These are phyloP conservation scores for Anisodus tanguticus DNA, from an alignment of 257 asterid species.

Conservation along the genomic window DNA sequence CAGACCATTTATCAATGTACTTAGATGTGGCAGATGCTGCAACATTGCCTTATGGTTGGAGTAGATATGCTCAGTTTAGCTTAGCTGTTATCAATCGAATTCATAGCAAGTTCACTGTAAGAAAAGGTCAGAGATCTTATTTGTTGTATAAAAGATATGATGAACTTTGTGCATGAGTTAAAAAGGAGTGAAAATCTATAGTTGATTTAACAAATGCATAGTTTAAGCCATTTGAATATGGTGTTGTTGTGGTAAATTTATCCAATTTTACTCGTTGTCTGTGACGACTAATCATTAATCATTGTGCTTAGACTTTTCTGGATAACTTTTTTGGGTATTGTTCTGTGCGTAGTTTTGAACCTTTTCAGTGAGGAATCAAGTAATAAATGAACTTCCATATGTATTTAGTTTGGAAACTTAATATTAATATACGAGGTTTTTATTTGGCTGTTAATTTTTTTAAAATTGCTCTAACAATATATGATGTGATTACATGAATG, in stretches of 20 bases:
- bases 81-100: slow-evolving; percentile 69
- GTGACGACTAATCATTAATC: not conserved
- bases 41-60: slow-evolving; percentile 81
- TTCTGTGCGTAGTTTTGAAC: not conserved
- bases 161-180: not conserved
- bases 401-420: not conserved
- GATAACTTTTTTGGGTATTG: not conserved
- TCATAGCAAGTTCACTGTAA: slow-evolving; percentile 66
- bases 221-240: not conserved
- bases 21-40: slow-evolving; percentile 81
- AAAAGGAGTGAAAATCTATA: not conserved
- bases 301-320: not conserved
- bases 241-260: not conserved
- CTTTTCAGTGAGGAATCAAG: not conserved
- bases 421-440: not conserved
- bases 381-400: not conserved
- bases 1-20: slow-evolving; percentile 81
- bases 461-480: not conserved
- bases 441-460: not conserved
- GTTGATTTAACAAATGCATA: not conserved
- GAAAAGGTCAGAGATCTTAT: slow-evolving; percentile 54
- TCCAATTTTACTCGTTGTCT: not conserved
- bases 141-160: slow-evolving; percentile 4
- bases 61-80: slow-evolving; percentile 85
- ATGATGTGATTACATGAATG: not conserved